Conservation (phyloP, 2,329 filamentous ascomycete genomes). For the Pezicula carpinea region DNA sequence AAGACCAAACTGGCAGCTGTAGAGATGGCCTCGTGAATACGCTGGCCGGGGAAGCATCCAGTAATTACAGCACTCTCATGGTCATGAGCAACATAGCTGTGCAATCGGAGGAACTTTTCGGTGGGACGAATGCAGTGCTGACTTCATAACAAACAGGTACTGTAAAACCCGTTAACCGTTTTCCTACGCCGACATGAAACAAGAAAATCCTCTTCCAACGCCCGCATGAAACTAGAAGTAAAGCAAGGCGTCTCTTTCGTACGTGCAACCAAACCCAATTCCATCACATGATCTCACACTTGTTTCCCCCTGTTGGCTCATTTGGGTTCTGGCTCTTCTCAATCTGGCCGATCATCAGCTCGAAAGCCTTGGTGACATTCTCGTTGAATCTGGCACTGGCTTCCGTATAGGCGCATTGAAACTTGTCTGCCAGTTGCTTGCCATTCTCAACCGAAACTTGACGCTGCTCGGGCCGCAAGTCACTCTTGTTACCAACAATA, state of each 20-base stretch:
- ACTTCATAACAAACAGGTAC: background rate
- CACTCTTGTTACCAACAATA: slow-evolving; percentile 95
- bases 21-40: no score
- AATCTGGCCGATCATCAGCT: slow-evolving; percentile 89
- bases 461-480: slow-evolving; percentile 86
- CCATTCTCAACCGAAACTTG: slow-evolving; percentile 86
- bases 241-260: background rate
- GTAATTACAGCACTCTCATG: no score
- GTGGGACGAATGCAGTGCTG: background rate
- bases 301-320: slow-evolving; percentile 73
- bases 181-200: background rate
- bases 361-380: slow-evolving; percentile 89
- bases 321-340: slow-evolving; percentile 90
- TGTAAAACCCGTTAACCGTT: background rate
- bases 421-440: slow-evolving; percentile 76
- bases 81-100: background rate
- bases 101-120: background rate
- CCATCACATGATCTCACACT: slow-evolving; percentile 78
- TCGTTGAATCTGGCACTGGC: slow-evolving; percentile 91
- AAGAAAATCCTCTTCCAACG: slow-evolving; percentile 3
- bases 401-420: slow-evolving; percentile 91
- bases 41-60: no score
- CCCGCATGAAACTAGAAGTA: background rate
- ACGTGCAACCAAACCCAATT: slow-evolving; percentile 1
- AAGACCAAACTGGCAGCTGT: no score